Base-by-base conservation (phyloP, 176 grass and related monocot species). In the Bonia amplexicaulis region DNA sequence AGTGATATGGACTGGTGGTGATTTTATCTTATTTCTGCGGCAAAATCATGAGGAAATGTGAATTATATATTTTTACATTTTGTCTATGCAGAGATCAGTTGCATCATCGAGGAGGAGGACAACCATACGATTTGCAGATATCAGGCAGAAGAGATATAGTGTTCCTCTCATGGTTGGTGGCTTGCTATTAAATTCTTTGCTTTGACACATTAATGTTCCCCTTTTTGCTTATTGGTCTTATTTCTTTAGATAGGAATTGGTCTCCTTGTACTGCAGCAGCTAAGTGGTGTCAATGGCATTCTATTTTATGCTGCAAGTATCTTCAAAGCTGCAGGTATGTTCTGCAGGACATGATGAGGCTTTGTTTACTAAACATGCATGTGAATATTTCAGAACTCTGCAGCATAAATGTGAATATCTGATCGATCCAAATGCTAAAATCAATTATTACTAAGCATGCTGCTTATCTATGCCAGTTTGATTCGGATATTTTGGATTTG, bases 271-370 rank as follows among this genome's bases (percentile, higher is more conserved):
- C 80, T 98, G 76, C 95, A 98, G 82, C 93, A 93, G 65, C 79
- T 95, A 82, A 97, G 89, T 79, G 93, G 93, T 82, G 94, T 98
- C 60, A 95, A 98, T 88, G 91, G 87, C 31, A 90, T 98, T 76
- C 85, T 98, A 69, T 98, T 98, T 83, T 95, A 98, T 88, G 91
- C 95, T 37, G 82, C 87, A 74, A 90, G 83, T 84, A 98, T 95
- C 89, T 98, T 98, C 88, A 98, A 92, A 94, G 59, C 96, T 71
- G 91, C 93, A 49, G 93, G 91, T 96, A 87, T 69, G 80, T 94
- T 68, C 69, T 70, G 57, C 70, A 54, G 25, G 16, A 53, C 20
- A 69, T 29, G n/a, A 69, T 62, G 20, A 62, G 15, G 39, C 20
- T 76, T 67, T 51, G 20, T 20, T 82, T 62, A 73, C 33, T 76